Evolutionary conservation across 805 yeast genomes (phyloP).

Genomic region (Barnettozyma botsteinii): DNA sequence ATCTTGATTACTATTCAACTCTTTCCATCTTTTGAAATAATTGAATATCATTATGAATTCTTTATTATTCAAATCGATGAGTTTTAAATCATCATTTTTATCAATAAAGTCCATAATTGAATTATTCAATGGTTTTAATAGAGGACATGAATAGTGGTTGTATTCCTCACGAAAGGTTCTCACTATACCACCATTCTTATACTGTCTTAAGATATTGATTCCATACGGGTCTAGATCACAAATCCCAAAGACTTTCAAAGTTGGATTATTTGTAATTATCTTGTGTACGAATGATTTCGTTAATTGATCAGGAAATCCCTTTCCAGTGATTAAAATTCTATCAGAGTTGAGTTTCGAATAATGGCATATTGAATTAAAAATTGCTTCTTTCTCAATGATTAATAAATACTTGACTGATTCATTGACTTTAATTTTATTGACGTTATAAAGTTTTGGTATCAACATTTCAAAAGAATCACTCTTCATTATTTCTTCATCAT

Average conservation of each 20-base stretch:
- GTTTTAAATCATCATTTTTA: slow-evolving; percentile 8
- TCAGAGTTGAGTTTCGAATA: slow-evolving; percentile 14
- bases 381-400: slow-evolving; percentile 51
- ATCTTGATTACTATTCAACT: background rate
- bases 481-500: slow-evolving; percentile 7
- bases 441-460: slow-evolving; percentile 35
- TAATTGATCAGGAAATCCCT: slow-evolving; percentile 62
- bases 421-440: slow-evolving; percentile 8
- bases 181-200: slow-evolving; percentile 24
- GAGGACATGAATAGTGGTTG: slow-evolving; percentile 12
- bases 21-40: slow-evolving; percentile 10
- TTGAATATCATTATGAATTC: slow-evolving; percentile 27
- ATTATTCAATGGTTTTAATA: slow-evolving; percentile 14
- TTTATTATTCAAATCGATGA: slow-evolving; percentile 19
- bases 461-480: slow-evolving; percentile 21
- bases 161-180: too few relatives aligned
- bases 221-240: slow-evolving; percentile 71
- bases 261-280: slow-evolving; percentile 22
- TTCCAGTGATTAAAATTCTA: slow-evolving; percentile 49
- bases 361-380: slow-evolving; percentile 31
- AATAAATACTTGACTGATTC: slow-evolving; percentile 27
- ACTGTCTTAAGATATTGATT: slow-evolving; percentile 46
- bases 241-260: slow-evolving; percentile 36
- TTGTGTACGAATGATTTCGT: slow-evolving; percentile 40
- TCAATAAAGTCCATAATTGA: slow-evolving; percentile 18